Conservation (phyloP, 2,329 filamentous ascomycete species). For the Myriosclerotinia scirpicola region DNA sequence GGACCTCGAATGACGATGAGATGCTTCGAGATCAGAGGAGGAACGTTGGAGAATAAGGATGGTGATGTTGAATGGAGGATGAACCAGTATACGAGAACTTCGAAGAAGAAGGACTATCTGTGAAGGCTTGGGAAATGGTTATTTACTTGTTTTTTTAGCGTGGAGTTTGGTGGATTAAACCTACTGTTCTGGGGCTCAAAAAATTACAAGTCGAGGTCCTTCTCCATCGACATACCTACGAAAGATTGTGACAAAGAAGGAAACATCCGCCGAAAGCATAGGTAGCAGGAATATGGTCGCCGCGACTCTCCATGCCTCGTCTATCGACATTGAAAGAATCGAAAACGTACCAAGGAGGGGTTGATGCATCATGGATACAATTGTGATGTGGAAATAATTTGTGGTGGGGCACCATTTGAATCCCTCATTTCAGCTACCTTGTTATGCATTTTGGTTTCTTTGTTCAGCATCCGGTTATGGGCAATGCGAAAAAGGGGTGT, state of each 20-base stretch:
- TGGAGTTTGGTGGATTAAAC: slow-evolving; percentile 36
- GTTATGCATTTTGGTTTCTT: slow-evolving; percentile 22
- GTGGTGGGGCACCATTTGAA: neutral
- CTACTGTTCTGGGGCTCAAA: slow-evolving; percentile 27
- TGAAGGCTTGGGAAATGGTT: slow-evolving; percentile 46
- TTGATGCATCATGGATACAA: slow-evolving; percentile 12
- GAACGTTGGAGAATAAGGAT: slow-evolving; percentile 90
- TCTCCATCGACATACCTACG: slow-evolving; percentile 23
- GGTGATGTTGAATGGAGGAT: slow-evolving; percentile 97
- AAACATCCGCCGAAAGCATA: slow-evolving; percentile 17
- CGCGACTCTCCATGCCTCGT: slow-evolving; percentile 23
- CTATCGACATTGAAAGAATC: slow-evolving; percentile 17
- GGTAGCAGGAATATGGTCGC: slow-evolving; percentile 24
- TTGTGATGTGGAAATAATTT: slow-evolving; percentile 2
- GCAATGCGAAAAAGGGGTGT: neutral
- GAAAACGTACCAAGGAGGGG: slow-evolving; percentile 7
- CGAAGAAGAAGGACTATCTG: slow-evolving; percentile 93
- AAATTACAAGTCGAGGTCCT: slow-evolving; percentile 20
- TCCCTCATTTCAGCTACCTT: slow-evolving; percentile 23
- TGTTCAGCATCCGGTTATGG: slow-evolving; percentile 16
- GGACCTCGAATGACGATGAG: slow-evolving; percentile 97
- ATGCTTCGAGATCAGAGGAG: slow-evolving; percentile 86
- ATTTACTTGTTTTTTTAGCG: slow-evolving; percentile 38
- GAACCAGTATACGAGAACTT: slow-evolving; percentile 91
- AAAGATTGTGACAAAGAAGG: slow-evolving; percentile 19